phyloP scores from a whole-genome alignment of 768 basidiomycete species.

The Kwoniella sp. region DNA sequence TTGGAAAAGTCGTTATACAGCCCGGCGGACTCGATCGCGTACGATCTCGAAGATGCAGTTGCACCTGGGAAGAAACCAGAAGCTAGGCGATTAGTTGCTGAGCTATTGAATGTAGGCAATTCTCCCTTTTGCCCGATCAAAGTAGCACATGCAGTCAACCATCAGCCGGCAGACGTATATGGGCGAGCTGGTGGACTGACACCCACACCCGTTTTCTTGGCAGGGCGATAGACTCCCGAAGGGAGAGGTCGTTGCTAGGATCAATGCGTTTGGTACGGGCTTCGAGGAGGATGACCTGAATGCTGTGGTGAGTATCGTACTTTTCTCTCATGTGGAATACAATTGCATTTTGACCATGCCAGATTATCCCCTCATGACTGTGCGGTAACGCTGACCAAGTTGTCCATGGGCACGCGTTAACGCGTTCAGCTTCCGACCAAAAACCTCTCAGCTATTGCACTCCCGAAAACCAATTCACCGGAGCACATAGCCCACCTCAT shows the following conservation, averaged over 20 bases:
- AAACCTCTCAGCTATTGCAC: slow-evolving; percentile 67
- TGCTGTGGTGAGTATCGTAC: slow-evolving; percentile 29
- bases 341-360: no score
- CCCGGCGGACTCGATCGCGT: slow-evolving; percentile 74
- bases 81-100: slow-evolving; percentile 63
- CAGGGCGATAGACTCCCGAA: slow-evolving; percentile 30
- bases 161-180: no score
- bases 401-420: neutral
- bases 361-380: no score
- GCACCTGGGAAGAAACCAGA: slow-evolving; percentile 66
- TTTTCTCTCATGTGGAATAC: neutral
- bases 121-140: no score
- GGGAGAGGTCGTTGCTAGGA: slow-evolving; percentile 49
- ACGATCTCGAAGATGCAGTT: slow-evolving; percentile 87
- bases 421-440: slow-evolving; percentile 59
- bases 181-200: no score
- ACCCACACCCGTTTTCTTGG: neutral
- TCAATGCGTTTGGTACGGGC: slow-evolving; percentile 51
- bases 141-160: neutral
- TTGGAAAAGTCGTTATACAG: slow-evolving; percentile 71
- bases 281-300: slow-evolving; percentile 50
- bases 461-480: slow-evolving; percentile 78
- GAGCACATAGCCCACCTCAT: slow-evolving; percentile 68
- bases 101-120: slow-evolving; percentile 57
- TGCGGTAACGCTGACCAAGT: neutral